Evolutionary conservation across 495 filamentous ascomycete species (phyloP).

Genomic region (Neurospora tetraspora): DNA sequence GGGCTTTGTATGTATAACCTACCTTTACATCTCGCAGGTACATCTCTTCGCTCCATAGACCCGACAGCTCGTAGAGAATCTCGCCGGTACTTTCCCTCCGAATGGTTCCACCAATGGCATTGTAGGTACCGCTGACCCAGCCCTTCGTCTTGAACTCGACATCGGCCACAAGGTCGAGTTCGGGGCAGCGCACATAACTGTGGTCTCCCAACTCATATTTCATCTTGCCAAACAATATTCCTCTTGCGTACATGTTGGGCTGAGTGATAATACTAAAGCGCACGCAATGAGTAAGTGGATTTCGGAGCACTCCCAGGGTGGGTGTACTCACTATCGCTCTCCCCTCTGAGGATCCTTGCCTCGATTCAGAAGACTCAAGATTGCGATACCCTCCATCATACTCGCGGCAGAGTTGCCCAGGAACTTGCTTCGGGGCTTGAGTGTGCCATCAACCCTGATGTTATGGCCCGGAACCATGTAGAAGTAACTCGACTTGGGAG

Average conservation of each 20-base stretch:
- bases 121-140: conserved; percentile 92
- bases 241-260: conserved; percentile 98
- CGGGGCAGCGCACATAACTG: conserved; percentile 87
- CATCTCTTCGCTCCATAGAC: conserved; percentile 94
- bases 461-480: conserved; percentile 95
- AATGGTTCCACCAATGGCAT: conserved; percentile 88
- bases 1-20: conserved; percentile 19
- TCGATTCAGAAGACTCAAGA: conserved; percentile 73
- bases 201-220: conserved; percentile 98
- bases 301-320: background rate
- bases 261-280: conserved; percentile 70
- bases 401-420: conserved; percentile 95
- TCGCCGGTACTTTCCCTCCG: conserved; percentile 83
- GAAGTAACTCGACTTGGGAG: conserved; percentile 97
- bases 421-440: conserved; percentile 96
- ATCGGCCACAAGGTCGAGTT: conserved; percentile 76
- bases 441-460: conserved; percentile 88
- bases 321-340: conserved; percentile 72
- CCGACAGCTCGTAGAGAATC: conserved; percentile 78
- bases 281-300: background rate
- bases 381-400: conserved; percentile 93
- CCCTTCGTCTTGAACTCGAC: conserved; percentile 99
- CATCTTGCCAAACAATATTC: conserved; percentile 98
- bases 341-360: conserved; percentile 52
- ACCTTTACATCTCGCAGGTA: conserved; percentile 73